Conservation (phyloP, 139 green algal species). For the Asterochloris erici region DNA sequence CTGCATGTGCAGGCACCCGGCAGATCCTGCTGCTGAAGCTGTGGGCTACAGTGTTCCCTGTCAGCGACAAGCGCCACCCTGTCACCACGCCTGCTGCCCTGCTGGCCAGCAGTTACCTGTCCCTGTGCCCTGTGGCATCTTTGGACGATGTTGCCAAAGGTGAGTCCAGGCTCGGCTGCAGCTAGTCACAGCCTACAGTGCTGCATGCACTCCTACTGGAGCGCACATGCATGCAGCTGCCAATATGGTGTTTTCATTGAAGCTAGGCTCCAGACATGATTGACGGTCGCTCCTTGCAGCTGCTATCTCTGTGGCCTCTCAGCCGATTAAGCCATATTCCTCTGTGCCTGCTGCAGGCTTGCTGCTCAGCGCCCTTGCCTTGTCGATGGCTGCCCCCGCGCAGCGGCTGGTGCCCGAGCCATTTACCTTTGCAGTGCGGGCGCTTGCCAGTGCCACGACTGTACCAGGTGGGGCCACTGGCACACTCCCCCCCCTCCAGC, state of each 20-base stretch:
- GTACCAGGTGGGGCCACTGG: not conserved
- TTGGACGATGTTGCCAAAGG: constrained; percentile 1
- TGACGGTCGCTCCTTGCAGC: not conserved
- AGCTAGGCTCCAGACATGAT: too few species aligned
- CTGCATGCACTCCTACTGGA: too few species aligned
- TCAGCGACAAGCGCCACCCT: constrained; percentile 77
- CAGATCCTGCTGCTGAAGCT: constrained; percentile 83
- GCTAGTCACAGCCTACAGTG: too few species aligned
- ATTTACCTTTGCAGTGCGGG: constrained; percentile 43
- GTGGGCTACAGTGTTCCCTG: constrained; percentile 78
- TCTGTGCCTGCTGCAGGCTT: constrained; percentile 26
- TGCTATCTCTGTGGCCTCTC: not conserved
- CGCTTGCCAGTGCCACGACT: constrained; percentile 19
- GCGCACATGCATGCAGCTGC: too few species aligned
- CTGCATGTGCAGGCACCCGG: constrained; percentile 20
- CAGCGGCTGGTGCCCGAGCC: constrained; percentile 59
- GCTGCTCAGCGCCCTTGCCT: constrained; percentile 33
- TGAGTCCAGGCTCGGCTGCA: not conserved
- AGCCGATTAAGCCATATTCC: not conserved
- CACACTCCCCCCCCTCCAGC: constrained; percentile 1
- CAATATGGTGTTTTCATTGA: too few species aligned
- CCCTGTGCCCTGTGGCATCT: constrained; percentile 43
- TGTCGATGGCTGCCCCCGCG: constrained; percentile 38
- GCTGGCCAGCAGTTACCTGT: constrained; percentile 37
- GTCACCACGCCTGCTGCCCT: constrained; percentile 73